phyloP scores from a whole-genome alignment of 2,329 filamentous ascomycete genomes.

The Trichoderma atroviride region DNA sequence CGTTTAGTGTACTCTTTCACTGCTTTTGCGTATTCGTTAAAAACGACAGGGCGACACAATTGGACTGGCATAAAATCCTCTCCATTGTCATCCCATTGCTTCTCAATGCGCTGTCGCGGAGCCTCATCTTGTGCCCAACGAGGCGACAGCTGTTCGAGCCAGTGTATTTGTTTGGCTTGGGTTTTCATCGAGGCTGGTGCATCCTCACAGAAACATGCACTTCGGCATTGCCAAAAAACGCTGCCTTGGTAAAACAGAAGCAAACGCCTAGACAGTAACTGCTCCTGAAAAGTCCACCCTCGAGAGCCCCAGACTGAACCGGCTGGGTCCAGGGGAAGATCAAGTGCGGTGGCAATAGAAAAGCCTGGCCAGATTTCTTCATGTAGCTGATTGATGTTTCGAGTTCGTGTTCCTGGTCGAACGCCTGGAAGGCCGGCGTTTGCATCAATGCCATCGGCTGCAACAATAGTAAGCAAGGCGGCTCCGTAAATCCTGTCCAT shows the following conservation, averaged over 20 bases:
- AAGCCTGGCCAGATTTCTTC: background rate
- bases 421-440: background rate
- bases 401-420: background rate
- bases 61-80: background rate
- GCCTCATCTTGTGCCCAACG: background rate
- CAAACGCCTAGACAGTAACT: background rate
- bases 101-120: background rate
- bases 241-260: background rate
- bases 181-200: background rate
- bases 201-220: background rate
- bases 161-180: background rate
- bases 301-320: background rate
- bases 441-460: background rate
- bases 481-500: background rate
- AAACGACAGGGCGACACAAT: background rate
- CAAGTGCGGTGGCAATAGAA: background rate
- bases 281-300: slow-evolving; percentile 3
- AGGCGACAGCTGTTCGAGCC: background rate
- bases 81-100: background rate
- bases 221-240: background rate
- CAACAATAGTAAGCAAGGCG: background rate
- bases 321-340: background rate
- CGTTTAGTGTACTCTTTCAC: background rate
- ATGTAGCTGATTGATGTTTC: background rate
- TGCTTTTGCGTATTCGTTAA: background rate